Conservation (phyloP, 257 asterid species). For the Solanum okadae region DNA sequence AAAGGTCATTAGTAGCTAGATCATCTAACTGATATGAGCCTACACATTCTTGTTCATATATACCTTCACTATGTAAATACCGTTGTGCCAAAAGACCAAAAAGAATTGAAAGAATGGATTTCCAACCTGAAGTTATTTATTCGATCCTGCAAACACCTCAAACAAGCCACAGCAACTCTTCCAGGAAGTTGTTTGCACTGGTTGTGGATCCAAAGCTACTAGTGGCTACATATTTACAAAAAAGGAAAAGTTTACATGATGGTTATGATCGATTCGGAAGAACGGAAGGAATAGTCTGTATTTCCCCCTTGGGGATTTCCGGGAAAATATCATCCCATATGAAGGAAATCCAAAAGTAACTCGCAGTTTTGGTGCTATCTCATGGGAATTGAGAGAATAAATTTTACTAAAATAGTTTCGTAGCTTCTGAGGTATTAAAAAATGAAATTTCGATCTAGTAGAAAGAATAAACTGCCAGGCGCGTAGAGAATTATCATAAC, state of each 20-base stretch:
- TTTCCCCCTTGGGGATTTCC: not conserved
- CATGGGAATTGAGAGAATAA: not conserved
- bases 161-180: constrained; percentile 70
- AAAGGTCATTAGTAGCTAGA: not conserved
- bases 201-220: constrained; percentile 21
- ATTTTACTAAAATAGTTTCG: not conserved
- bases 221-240: constrained; percentile 19
- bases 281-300: not conserved
- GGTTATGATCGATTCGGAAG: not conserved
- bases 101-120: not conserved
- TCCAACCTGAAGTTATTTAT: constrained; percentile 29
- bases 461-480: not conserved
- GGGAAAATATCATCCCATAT: not conserved
- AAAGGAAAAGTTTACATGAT: not conserved
- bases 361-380: not conserved
- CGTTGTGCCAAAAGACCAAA: not conserved
- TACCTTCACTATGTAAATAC: not conserved
- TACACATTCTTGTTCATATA: not conserved
- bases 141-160: constrained; percentile 46
- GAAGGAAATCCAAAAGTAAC: not conserved
- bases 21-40: not conserved
- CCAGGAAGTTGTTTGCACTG: constrained; percentile 38
- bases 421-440: not conserved
- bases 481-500: not conserved
- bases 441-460: not conserved